Evolutionary conservation across 768 basidiomycete species (phyloP).

Genomic region (Pleurotus tuber-regium): DNA sequence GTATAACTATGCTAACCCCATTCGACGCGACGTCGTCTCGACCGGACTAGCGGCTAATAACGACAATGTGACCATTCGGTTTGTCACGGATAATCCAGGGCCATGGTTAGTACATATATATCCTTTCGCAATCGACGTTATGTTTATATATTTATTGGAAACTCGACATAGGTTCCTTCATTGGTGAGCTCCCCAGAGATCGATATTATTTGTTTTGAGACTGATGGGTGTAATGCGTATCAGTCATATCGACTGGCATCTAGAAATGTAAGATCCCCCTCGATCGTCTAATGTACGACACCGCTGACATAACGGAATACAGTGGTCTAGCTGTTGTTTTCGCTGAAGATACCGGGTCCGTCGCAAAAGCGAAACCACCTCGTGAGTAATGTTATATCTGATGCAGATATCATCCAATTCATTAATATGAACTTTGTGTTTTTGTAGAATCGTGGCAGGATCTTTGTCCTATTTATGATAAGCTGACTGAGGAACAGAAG

Average conservation of each 20-base stretch:
- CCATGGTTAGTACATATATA: constrained; percentile 29
- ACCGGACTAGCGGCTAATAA: constrained; percentile 10
- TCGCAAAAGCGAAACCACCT: background rate
- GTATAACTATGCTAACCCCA: constrained; percentile 51
- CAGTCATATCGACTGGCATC: constrained; percentile 42
- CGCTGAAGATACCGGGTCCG: constrained; percentile 25
- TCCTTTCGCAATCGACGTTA: too few species aligned
- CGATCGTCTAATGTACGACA: background rate
- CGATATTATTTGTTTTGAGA: too few species aligned
- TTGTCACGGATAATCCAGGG: constrained; percentile 49
- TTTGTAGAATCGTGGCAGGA: constrained; percentile 1
- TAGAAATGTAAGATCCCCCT: constrained; percentile 21
- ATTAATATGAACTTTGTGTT: background rate
- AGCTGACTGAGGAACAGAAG: constrained; percentile 1
- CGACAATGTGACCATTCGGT: constrained; percentile 45
- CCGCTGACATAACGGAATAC: background rate
- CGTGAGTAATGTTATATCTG: background rate
- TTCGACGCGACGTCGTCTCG: constrained; percentile 49
- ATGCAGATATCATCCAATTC: background rate
- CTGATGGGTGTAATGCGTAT: background rate
- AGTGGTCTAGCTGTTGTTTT: constrained; percentile 31
- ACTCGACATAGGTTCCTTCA: constrained; percentile 25
- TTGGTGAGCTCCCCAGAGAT: too few species aligned
- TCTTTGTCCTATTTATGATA: constrained; percentile 5
- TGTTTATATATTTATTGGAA: too few species aligned